phyloP scores from a whole-genome alignment of 192 early-diverging fungal genomes.

The Gorgonomyces haynaldii region DNA sequence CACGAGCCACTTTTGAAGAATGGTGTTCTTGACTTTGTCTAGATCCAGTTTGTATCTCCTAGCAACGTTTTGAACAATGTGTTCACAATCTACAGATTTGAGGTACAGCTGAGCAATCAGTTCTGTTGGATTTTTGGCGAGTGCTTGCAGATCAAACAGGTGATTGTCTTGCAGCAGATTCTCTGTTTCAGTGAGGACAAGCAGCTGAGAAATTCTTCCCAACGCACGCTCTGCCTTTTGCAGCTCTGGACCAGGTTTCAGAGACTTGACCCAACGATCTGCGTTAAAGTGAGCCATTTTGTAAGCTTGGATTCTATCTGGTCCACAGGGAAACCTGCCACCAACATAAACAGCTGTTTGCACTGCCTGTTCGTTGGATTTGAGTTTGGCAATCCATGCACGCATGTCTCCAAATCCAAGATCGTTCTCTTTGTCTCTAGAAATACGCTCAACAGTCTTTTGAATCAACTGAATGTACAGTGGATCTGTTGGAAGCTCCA shows the following conservation, averaged over 20 bases:
- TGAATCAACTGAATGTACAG: slow-evolving; percentile 55
- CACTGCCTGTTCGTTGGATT: slow-evolving; percentile 36
- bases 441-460: slow-evolving; percentile 24
- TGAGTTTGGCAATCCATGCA: slow-evolving; percentile 39
- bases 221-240: background rate
- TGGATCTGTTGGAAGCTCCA: slow-evolving; percentile 44
- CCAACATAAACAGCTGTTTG: slow-evolving; percentile 41
- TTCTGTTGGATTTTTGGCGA: slow-evolving; percentile 15
- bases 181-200: slow-evolving; percentile 31
- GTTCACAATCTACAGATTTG: background rate
- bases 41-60: slow-evolving; percentile 25
- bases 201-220: background rate
- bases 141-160: slow-evolving; percentile 13
- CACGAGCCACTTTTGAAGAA: slow-evolving; percentile 31
- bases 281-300: slow-evolving; percentile 39
- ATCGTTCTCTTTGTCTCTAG: no score
- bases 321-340: slow-evolving; percentile 42
- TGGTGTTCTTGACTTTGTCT: slow-evolving; percentile 13
- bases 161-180: slow-evolving; percentile 18
- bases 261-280: slow-evolving; percentile 13
- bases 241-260: slow-evolving; percentile 1
- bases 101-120: slow-evolving; percentile 22
- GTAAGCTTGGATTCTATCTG: slow-evolving; percentile 50
- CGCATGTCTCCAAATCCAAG: slow-evolving; percentile 36
- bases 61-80: slow-evolving; percentile 22